Base-by-base conservation (phyloP, 768 basidiomycete genomes). In the Clavaria fumosa region DNA sequence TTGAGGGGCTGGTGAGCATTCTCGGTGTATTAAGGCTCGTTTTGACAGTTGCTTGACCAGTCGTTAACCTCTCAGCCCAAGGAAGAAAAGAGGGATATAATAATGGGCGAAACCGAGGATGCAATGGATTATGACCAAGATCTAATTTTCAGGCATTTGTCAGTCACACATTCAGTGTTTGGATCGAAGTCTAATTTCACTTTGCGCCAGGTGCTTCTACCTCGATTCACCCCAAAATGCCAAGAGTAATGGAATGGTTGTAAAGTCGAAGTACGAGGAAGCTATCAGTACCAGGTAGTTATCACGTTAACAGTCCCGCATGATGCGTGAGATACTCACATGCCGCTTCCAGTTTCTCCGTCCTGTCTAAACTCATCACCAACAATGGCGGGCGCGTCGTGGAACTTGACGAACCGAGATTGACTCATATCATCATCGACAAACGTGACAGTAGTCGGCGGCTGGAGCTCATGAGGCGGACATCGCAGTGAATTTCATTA, bases 401-500 rank as follows among this genome's bases (percentile, higher is more conserved):
- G 7, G 70, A 68, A 38, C 62, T 95, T 3, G 58, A 69, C 38
- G 75, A 95, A 36, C 67, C 78, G 17, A 84, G 78, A 51, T 61
- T 96, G 27, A 93, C 90, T 0, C 91, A 97, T 53, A 58, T 93
- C 31, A 62, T 95, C 28, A 52, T 90, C 37, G 82, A 90, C 59
- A 82, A 82, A 56, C 74, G 79, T 6, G 88, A 91, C 47, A 68
- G 67, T 34, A 75, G 70, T 45, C 72, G 86, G 24, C 74, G 84
- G 38, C 52, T 70, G 20, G 72, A 77, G 42, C 62, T 91, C 42
- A 75, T 78, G 49, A 70, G 69, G 48, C 69, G 67, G 33, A 84
- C 84, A 5, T 70, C 76, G 7, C 67, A 75, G 85, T 86, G 46
- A 47, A 73, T 59, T 27, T 4, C 30, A 10, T 30, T 17, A 23